These are phyloP conservation scores for Fusarium sp. DNA, from an alignment of 2,329 filamentous ascomycete species.

Conservation along the genomic window DNA sequence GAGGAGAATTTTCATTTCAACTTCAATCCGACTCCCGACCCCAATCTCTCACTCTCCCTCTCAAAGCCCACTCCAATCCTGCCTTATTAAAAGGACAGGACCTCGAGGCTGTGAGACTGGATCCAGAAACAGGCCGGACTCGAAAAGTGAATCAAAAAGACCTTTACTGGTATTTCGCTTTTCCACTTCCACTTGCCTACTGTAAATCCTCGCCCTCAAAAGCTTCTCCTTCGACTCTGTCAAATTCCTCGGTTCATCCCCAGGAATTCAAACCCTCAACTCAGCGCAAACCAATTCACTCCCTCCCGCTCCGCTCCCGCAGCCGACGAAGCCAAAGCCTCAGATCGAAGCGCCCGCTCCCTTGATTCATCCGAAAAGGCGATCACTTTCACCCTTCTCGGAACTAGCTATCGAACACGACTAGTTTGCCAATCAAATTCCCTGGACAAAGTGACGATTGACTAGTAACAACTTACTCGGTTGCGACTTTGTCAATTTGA, in stretches of 20 bases:
- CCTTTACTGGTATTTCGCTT: conserved; percentile 59
- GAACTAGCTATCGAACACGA: conserved; percentile 47
- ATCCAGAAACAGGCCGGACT: conserved; percentile 44
- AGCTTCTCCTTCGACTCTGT: conserved; percentile 42
- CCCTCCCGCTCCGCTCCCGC: conserved; percentile 40
- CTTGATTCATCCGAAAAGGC: conserved; percentile 47
- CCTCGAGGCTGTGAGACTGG: conserved; percentile 48
- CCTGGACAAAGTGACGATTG: conserved; percentile 49
- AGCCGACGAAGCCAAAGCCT: conserved; percentile 36
- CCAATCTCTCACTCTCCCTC: conserved; percentile 41
- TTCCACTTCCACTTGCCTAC: conserved; percentile 42
- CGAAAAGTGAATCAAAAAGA: conserved; percentile 53
- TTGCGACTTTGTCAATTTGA: conserved; percentile 18
- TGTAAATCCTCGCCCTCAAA: conserved; percentile 38
- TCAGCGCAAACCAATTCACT: conserved; percentile 36
- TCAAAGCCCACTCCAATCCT: conserved; percentile 35
- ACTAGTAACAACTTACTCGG: conserved; percentile 20
- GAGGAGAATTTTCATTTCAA: conserved; percentile 52
- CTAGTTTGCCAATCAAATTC: conserved; percentile 49
- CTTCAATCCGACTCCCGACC: background rate
- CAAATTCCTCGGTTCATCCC: conserved; percentile 60
- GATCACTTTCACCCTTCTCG: conserved; percentile 55
- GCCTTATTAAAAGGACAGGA: conserved; percentile 50
- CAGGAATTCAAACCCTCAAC: conserved; percentile 55
- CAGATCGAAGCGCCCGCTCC: conserved; percentile 50